Evolutionary conservation across 2,329 filamentous ascomycete species (phyloP).

Genomic region (Sclerotinia minor): DNA sequence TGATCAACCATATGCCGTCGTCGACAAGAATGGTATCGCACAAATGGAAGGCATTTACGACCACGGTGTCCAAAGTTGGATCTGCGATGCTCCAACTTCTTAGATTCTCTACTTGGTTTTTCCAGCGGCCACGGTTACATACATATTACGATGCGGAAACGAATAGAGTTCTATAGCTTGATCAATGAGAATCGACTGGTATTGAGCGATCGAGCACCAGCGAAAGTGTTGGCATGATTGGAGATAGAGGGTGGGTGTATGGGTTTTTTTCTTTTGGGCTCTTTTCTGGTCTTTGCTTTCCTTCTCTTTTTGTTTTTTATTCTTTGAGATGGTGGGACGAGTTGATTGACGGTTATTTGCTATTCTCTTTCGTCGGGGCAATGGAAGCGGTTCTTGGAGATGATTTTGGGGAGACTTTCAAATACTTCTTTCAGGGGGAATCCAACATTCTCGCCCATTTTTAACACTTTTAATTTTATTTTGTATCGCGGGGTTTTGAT

Average conservation of each 20-base stretch:
- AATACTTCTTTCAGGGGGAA: slow-evolving; percentile 11
- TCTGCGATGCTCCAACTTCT: slow-evolving; percentile 9
- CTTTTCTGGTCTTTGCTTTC: not conserved
- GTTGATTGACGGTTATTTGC: not conserved
- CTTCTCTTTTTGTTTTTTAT: not conserved
- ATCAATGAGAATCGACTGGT: not conserved
- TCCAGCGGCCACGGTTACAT: not conserved
- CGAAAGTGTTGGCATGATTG: not conserved
- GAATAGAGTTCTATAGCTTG: not conserved
- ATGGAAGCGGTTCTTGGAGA: not conserved
- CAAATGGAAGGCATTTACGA: slow-evolving; percentile 5
- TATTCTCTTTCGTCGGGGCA: no score
- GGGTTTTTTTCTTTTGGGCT: not conserved
- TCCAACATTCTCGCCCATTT: slow-evolving; percentile 20
- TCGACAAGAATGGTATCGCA: slow-evolving; percentile 1
- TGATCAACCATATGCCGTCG: not conserved
- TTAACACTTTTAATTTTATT: slow-evolving; percentile 1
- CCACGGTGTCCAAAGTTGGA: not conserved
- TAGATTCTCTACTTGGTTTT: not conserved
- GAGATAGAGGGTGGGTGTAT: not conserved
- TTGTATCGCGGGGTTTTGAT: not conserved
- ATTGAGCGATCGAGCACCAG: slow-evolving; percentile 1
- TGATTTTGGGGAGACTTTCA: slow-evolving; percentile 12
- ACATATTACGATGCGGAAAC: not conserved
- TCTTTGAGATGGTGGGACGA: not conserved